A percentile compares a stretch with the other conserved stretches of the same genome.
Conservation (phyloP, 345 rosid genomes). For the Melastoma malabathricum region DNA sequence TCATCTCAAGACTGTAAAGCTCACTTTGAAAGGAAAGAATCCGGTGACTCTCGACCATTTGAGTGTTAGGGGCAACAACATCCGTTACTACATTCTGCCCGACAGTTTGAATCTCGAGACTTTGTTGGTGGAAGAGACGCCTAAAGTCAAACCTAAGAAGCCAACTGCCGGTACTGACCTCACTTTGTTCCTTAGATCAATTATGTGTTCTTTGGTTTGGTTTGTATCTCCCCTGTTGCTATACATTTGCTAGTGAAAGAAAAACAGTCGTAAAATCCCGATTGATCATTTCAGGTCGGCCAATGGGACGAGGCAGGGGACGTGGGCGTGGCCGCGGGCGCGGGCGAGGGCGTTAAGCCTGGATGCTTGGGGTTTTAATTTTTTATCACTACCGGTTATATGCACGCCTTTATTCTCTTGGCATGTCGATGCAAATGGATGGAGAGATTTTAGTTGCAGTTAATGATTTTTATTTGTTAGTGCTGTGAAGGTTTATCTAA, state of each 20-base stretch:
- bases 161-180: slow-evolving; percentile 61
- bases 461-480: too few species aligned
- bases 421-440: too few species aligned
- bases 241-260: slow-evolving; percentile 1
- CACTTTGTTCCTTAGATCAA: background rate
- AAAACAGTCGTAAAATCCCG: background rate
- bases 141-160: slow-evolving; percentile 92
- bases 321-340: slow-evolving; percentile 90
- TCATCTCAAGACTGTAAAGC: slow-evolving; percentile 88
- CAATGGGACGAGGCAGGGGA: slow-evolving; percentile 84
- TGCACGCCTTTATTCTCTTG: too few species aligned
- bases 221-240: background rate
- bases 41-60: slow-evolving; percentile 85
- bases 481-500: too few species aligned
- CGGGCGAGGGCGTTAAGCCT: slow-evolving; percentile 62
- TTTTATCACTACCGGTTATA: too few species aligned
- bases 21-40: slow-evolving; percentile 81
- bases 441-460: too few species aligned
- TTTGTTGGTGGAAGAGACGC: slow-evolving; percentile 87
- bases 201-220: background rate
- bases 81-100: slow-evolving; percentile 91
- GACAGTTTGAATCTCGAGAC: slow-evolving; percentile 99
- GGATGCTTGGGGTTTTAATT: slow-evolving; percentile 3
- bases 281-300: slow-evolving; percentile 34
- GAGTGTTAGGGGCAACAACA: slow-evolving; percentile 90